Base-by-base conservation (phyloP, 306 rosid genomes). In the Ormosia emarginata region DNA sequence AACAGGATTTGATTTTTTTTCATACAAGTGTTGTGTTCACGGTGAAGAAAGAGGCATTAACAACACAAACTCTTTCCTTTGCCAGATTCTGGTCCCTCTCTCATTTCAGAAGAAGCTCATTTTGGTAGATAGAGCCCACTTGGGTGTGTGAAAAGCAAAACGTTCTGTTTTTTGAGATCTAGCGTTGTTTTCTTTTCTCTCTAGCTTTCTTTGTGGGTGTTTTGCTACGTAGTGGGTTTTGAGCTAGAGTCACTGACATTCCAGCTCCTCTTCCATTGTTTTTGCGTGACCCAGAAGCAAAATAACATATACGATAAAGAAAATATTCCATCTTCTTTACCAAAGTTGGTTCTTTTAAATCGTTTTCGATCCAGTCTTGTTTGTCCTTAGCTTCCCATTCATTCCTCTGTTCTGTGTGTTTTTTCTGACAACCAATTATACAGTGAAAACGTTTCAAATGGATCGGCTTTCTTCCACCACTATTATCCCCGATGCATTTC, bases 271-370 rank as follows among this genome's bases (percentile, higher is more conserved):
- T 59, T 75, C 83, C 80, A 41, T 83, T 77, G 71, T 71, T 77
- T 52, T 88, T 85, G 87, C 87, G 63, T 92, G 83, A 58, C 75
- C n/a, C 46, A 71, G 87, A 87, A 89, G 90, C 86, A 87, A 89
- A 90, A 88, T 5, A 79, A 72, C 73, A 69, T 30, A 46, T 10
- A 34, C 43, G 1, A 8, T 3, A 15, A 70, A 75, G 61, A 32
- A 78, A 64, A 67, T 71, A 86, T 82, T 79, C 86, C 47, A 14
- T 1, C 64, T 76, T 62, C 88, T 82, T 80, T 65, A 53, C 24
- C 41, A 58, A 84, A 87, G 82, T 37, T 75, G 32, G n/a, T 80
- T 80, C 82, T 53, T 63, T 82, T 82, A 82, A 72, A 50, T 74
- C 69, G 55, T 75, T 77, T 67, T 63, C 36, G 61, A 68, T 86